Conservation (phyloP, 805 yeast species). For the Maudiozyma pseudohumilis region DNA sequence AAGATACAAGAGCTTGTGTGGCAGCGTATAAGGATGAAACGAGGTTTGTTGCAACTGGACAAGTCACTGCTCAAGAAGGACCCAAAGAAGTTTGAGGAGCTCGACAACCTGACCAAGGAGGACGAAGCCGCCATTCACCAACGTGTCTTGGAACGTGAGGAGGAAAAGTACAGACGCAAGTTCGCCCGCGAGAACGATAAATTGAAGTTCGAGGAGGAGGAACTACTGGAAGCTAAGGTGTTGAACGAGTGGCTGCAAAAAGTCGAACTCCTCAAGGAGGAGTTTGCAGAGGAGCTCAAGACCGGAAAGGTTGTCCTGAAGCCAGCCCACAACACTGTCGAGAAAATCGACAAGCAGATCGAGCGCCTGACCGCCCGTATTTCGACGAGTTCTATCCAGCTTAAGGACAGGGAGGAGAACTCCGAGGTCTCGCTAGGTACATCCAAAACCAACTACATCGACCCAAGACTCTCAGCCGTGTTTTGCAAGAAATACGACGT, state of each 20-base stretch:
- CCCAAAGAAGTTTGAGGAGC: conserved; percentile 53
- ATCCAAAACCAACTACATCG: conserved; percentile 89
- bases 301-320: conserved; percentile 50
- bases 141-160: conserved; percentile 52
- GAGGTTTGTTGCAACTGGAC: conserved; percentile 60
- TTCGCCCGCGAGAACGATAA: conserved; percentile 73
- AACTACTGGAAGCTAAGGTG: conserved; percentile 43
- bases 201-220: conserved; percentile 45
- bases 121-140: conserved; percentile 51
- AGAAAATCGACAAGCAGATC: conserved; percentile 61
- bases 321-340: conserved; percentile 41
- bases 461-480: conserved; percentile 83
- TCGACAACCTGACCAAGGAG: conserved; percentile 56
- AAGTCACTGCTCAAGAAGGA: conserved; percentile 40
- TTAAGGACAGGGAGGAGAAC: conserved; percentile 89
- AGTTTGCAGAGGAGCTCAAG: conserved; percentile 48
- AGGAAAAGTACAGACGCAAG: conserved; percentile 53
- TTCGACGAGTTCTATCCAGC: conserved; percentile 54
- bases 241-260: conserved; percentile 49
- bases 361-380: conserved; percentile 66
- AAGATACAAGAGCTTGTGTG: conserved; percentile 72
- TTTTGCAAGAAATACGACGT: conserved; percentile 78
- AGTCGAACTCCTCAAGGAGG: conserved; percentile 41
- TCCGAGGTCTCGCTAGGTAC: conserved; percentile 90
- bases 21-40: conserved; percentile 69